Evolutionary conservation across 768 basidiomycete species (phyloP).

Genomic region (Neoboletus brunneissimus): DNA sequence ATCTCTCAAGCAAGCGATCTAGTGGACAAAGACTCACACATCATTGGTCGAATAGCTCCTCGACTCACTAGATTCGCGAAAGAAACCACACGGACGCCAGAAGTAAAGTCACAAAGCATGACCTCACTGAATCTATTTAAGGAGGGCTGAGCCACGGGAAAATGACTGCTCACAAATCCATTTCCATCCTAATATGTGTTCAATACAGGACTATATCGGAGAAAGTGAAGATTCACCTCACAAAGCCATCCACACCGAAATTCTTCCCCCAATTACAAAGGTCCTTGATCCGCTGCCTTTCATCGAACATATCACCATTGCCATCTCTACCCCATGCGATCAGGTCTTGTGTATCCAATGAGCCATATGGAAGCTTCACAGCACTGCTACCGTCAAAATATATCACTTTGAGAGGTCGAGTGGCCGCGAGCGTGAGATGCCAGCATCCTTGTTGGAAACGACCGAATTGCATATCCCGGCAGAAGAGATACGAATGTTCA

Average conservation of each 20-base stretch:
- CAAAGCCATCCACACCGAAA: constrained; percentile 44
- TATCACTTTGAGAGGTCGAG: constrained; percentile 40
- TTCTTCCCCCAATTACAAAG: constrained; percentile 45
- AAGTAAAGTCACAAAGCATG: constrained; percentile 35
- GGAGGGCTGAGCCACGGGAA: not conserved
- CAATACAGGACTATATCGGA: not conserved
- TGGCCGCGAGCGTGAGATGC: constrained; percentile 18
- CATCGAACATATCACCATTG: constrained; percentile 23
- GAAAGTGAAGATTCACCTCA: constrained; percentile 31
- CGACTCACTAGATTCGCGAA: constrained; percentile 9
- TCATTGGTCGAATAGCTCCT: rapidly evolving
- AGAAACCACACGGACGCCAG: constrained; percentile 28
- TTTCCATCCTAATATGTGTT: constrained; percentile 24
- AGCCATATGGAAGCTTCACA: constrained; percentile 39
- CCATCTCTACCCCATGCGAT: constrained; percentile 39
- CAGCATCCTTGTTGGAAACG: constrained; percentile 7
- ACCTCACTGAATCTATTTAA: constrained; percentile 29
- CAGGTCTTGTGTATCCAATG: constrained; percentile 48
- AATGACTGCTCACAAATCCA: constrained; percentile 30
- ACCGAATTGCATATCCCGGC: constrained; percentile 5
- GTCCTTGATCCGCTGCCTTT: constrained; percentile 35
- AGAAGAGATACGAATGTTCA: constrained; percentile 40
- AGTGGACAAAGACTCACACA: not conserved
- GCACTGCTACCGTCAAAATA: constrained; percentile 56
- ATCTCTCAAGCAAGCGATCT: not conserved